Evolutionary conservation across 2,329 filamentous ascomycete genomes (phyloP).

Genomic region (Colletotrichum shisoi): DNA sequence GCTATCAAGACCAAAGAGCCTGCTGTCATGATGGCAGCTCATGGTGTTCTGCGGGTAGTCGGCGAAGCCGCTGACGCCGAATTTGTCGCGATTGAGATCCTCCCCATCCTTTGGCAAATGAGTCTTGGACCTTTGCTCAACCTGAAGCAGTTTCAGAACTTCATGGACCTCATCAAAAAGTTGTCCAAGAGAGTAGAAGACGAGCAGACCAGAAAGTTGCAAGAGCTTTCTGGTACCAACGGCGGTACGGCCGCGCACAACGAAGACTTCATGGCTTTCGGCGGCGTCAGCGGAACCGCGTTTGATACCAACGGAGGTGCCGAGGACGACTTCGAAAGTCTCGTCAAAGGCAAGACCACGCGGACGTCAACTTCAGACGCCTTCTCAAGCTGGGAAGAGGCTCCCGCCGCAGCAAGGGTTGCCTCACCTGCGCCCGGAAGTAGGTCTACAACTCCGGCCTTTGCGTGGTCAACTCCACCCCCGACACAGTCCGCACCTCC

Average conservation of each 20-base stretch:
- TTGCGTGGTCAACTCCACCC: constrained; percentile 70
- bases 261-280: constrained; percentile 76
- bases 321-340: constrained; percentile 82
- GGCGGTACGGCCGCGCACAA: constrained; percentile 59
- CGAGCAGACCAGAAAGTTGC: constrained; percentile 87
- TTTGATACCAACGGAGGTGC: constrained; percentile 64
- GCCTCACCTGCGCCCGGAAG: constrained; percentile 50
- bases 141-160: constrained; percentile 84
- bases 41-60: constrained; percentile 84
- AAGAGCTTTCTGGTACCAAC: constrained; percentile 75
- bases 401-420: constrained; percentile 46
- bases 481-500: constrained; percentile 50
- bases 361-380: constrained; percentile 51
- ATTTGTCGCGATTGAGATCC: constrained; percentile 88
- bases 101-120: constrained; percentile 92
- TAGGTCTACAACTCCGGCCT: constrained; percentile 56
- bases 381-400: constrained; percentile 60
- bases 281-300: constrained; percentile 68
- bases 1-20: constrained; percentile 98
- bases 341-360: constrained; percentile 78
- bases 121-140: constrained; percentile 88
- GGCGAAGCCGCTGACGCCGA: constrained; percentile 84
- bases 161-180: constrained; percentile 86
- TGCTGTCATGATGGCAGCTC: constrained; percentile 92
- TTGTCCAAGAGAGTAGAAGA: constrained; percentile 83